A percentile compares a stretch with the other conserved stretches of the same genome.
These are phyloP conservation scores for Streptanthus diversifolius DNA, from an alignment of 345 rosid genomes.

Conservation along the genomic window DNA sequence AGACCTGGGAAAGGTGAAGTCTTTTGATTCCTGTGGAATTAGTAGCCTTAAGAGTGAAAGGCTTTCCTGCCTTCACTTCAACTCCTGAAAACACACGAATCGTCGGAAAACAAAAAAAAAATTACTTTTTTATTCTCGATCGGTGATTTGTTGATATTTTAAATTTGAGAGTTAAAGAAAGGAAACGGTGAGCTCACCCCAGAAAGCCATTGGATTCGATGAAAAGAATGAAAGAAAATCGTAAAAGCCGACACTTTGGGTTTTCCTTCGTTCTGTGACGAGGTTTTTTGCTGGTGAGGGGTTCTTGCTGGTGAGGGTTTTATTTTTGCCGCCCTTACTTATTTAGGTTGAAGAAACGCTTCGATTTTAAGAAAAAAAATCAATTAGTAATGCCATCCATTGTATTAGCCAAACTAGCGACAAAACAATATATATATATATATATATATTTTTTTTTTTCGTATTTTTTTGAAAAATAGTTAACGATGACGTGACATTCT, in stretches of 20 bases:
- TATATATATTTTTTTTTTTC: too few species aligned
- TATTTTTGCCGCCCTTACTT: constrained; percentile 6
- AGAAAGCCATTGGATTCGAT: constrained; percentile 22
- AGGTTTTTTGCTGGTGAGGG: background rate
- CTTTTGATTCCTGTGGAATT: constrained; percentile 33
- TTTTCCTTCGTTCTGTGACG: background rate
- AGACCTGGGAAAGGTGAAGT: constrained; percentile 70
- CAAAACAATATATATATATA: too few species aligned
- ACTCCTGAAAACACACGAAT: constrained; percentile 43
- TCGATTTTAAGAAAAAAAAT: background rate
- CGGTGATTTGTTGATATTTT: background rate
- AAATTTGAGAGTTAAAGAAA: background rate
- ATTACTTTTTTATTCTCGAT: too few species aligned
- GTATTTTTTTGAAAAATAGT: too few species aligned
- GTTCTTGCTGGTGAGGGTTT: constrained; percentile 12
- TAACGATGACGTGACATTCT: too few species aligned
- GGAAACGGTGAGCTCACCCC: constrained; percentile 19
- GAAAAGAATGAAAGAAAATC: background rate
- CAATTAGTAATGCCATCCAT: background rate
- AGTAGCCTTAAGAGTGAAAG: constrained; percentile 42
- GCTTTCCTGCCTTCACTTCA: constrained; percentile 61
- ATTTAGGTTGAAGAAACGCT: background rate
- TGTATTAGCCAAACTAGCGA: too few species aligned
- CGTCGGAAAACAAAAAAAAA: background rate
- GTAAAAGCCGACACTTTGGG: constrained; percentile 4